Base-by-base conservation (phyloP, 495 filamentous ascomycete species). In the Podospora pseudoanserina region DNA sequence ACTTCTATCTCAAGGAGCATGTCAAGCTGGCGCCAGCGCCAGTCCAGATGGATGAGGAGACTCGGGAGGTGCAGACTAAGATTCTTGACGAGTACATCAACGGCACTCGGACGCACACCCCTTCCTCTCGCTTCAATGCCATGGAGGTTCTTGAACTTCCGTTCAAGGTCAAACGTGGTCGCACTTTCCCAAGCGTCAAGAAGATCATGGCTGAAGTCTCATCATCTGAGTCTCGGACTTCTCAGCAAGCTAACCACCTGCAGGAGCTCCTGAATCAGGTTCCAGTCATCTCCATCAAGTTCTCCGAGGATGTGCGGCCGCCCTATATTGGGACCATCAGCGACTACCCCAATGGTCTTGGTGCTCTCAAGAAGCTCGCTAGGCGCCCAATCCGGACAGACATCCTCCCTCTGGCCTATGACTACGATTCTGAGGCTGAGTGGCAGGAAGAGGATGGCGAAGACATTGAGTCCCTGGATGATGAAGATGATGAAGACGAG, bases 351-450 rank as follows among this genome's bases (percentile, higher is more conserved):
- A 79, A 85, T 6, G 74, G 73, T 5, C 61, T 71, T 13, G 66
- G 69, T 34, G 78, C 77, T 23, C 82, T 89, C 5, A 71, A 74
- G 11, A 88, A 81, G 67, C 73, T 96, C 4, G 87, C 88, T n/a
- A 84, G 90, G 3, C 91, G 89, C 49, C 93, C 95, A 0, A 87
- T 88, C 63, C 75, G 82, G 32, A 86, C 85, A 56, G 78, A 74
- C 9, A 71, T 95, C 6, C 88, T 90, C 3, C 84, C 90, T 3
- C 83, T 88, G n/a, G 83, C 96, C 73, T 98, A 99, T 76, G 93
- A 95, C 69, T 97, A 97, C 72, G 95, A 98, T 73, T 97, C 94
- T 0, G 95, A 99, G 76, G 94, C 90, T 0, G 96, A 97, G 78
- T 99, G 95, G 67, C 74, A 82, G 56, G 73, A 82, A 68, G 77